phyloP scores from a whole-genome alignment of 2,329 filamentous ascomycete genomes.

The Talaromyces verruculosus region DNA sequence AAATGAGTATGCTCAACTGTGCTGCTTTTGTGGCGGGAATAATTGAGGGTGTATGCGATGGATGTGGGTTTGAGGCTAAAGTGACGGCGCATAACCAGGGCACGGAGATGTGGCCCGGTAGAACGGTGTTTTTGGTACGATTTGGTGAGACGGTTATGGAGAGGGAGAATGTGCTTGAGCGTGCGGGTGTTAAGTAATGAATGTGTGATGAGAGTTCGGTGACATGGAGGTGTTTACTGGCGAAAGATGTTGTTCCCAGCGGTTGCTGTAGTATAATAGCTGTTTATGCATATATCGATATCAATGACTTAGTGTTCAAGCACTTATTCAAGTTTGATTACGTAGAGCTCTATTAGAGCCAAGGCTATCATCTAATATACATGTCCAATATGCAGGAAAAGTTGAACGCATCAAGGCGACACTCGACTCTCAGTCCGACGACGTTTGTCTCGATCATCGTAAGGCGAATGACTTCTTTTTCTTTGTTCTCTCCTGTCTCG shows the following conservation, averaged over 20 bases:
- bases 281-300: background rate
- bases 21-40: slow-evolving; percentile 94
- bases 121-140: slow-evolving; percentile 93
- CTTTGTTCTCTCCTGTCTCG: slow-evolving; percentile 30
- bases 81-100: slow-evolving; percentile 81
- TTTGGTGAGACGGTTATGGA: slow-evolving; percentile 91
- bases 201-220: background rate
- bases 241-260: background rate
- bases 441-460: slow-evolving; percentile 45
- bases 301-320: too few species aligned
- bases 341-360: background rate
- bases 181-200: slow-evolving; percentile 51
- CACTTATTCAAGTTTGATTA: background rate
- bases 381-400: background rate
- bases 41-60: slow-evolving; percentile 93
- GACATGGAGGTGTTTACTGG: background rate
- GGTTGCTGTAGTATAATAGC: background rate
- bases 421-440: slow-evolving; percentile 34
- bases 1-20: slow-evolving; percentile 96
- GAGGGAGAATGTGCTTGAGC: slow-evolving; percentile 77
- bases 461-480: slow-evolving; percentile 46
- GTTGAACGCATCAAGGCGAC: background rate
- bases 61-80: slow-evolving; percentile 80
- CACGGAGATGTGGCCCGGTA: slow-evolving; percentile 87
- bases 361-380: background rate